Percentiles rank a stretch among this genome's conserved stretches.
These are phyloP conservation scores for Lomentospora prolificans DNA, from an alignment of 2,329 filamentous ascomycete species.

Conservation along the genomic window DNA sequence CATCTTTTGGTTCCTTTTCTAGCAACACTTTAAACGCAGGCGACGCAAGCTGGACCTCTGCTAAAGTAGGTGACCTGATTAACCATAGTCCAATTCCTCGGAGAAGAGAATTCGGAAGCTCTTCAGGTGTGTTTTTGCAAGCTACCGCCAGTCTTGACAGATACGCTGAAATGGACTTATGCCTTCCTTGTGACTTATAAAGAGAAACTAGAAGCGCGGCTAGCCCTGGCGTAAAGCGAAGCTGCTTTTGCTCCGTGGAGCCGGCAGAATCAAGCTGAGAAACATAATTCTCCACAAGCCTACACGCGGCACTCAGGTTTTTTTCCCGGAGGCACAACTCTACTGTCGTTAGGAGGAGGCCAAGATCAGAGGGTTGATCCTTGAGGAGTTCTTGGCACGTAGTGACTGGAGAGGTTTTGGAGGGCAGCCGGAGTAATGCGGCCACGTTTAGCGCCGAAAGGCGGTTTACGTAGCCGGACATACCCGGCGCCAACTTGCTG, in stretches of 20 bases:
- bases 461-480: not conserved
- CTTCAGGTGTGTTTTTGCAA: conserved; percentile 56
- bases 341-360: conserved; percentile 67
- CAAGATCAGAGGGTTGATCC: conserved; percentile 43
- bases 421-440: conserved; percentile 5
- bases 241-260: conserved; percentile 48
- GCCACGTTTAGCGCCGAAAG: conserved; percentile 8
- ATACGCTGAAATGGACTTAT: conserved; percentile 59
- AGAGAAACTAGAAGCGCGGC: conserved; percentile 72
- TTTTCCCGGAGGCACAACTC: conserved; percentile 69
- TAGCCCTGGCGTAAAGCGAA: conserved; percentile 75
- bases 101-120: conserved; percentile 52
- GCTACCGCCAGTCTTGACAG: conserved; percentile 70
- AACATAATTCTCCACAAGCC: conserved; percentile 68
- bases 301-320: conserved; percentile 63
- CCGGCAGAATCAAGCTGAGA: conserved; percentile 56
- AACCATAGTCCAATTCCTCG: conserved; percentile 76
- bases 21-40: conserved; percentile 71
- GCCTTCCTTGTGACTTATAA: conserved; percentile 67
- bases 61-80: conserved; percentile 59
- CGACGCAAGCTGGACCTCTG: conserved; percentile 61
- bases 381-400: conserved; percentile 7
- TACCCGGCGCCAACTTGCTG: not conserved
- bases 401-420: conserved; percentile 7
- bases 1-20: conserved; percentile 54